A percentile compares a stretch with the other conserved stretches of the same genome.
Evolutionary conservation across 1,284 basidiomycete genomes (phyloP).

Genomic region (Cryptococcus depauperatus): DNA sequence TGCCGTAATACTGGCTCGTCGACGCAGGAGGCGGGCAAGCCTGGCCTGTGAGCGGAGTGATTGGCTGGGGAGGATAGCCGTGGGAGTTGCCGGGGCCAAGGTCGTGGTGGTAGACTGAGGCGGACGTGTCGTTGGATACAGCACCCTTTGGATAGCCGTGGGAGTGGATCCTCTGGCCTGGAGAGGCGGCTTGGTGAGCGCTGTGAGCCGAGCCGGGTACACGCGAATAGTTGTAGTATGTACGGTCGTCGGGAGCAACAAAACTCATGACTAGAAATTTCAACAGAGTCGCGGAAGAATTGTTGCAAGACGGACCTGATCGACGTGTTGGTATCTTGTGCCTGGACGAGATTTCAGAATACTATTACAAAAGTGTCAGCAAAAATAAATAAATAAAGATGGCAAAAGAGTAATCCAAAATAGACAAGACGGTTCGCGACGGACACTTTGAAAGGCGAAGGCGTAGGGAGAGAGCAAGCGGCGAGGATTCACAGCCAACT

Average conservation of each 20-base stretch:
- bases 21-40: constrained; percentile 30
- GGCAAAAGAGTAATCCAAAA: too few species aligned
- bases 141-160: constrained; percentile 21
- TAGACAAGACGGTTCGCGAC: too few species aligned
- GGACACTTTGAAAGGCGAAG: too few species aligned
- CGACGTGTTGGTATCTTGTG: neutral
- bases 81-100: constrained; percentile 31
- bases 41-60: constrained; percentile 30
- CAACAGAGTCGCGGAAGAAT: constrained; percentile 2
- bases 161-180: constrained; percentile 26
- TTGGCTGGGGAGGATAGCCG: constrained; percentile 32
- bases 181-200: constrained; percentile 18
- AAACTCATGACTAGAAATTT: constrained; percentile 26
- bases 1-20: constrained; percentile 21
- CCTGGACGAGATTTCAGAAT: neutral
- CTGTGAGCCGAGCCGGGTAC: constrained; percentile 30
- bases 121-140: constrained; percentile 22
- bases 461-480: too few species aligned
- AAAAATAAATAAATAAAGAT: too few species aligned
- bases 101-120: constrained; percentile 20
- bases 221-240: constrained; percentile 20
- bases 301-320: constrained; percentile 6
- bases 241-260: constrained; percentile 25
- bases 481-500: too few species aligned
- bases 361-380: neutral